Base-by-base conservation (phyloP, 345 rosid species). In the Euphorbia peplus region DNA sequence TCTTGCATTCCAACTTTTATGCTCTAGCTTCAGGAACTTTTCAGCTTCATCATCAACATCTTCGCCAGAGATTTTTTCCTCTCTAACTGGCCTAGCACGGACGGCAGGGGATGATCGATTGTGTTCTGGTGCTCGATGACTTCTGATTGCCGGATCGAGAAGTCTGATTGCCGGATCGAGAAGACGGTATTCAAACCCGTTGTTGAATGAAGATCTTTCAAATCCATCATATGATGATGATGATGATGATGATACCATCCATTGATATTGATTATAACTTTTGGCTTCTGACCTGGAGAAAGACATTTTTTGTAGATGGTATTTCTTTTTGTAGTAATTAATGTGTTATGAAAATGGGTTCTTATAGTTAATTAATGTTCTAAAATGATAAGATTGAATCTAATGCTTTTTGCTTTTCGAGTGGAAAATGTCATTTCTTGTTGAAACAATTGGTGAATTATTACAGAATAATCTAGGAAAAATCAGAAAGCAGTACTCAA, bases 1-100 rank as follows among this genome's bases (percentile, higher is more conserved):
- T 50, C 9, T 30, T 11, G 11, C 4, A n/a, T 19, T n/a, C 56
- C 51, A 90, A 90, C 85, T 77, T 83, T 32, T 72, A 60, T 92
- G 98, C 81, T 86, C 78, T 1, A 81, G 50, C 74, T 56, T 72
- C 67, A 90, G 87, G 51, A 88, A 92, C 15, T 77, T 80, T 50
- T 87, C 93, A 25, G 98, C 92, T 70, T 79, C 91, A 44, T 48
- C 66, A 60, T 92, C 78, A n/a, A 92, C 76, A 52, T 77, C 74
- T 58, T 80, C 81, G 19, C 58, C 14, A 1, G 29, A 13, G n/a
- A 68, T 51, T 44, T 51, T 19, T 15, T 30, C 28, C 14, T 53
- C 19, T 39, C 42, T 39, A 5, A 29, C 28, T 59, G 11, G 28
- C 63, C 69, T 26, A 42, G 18, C 19, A 29, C 42, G 42, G 21